These are phyloP conservation scores for Murraya paniculata DNA, from an alignment of 345 rosid species.

Conservation along the genomic window DNA sequence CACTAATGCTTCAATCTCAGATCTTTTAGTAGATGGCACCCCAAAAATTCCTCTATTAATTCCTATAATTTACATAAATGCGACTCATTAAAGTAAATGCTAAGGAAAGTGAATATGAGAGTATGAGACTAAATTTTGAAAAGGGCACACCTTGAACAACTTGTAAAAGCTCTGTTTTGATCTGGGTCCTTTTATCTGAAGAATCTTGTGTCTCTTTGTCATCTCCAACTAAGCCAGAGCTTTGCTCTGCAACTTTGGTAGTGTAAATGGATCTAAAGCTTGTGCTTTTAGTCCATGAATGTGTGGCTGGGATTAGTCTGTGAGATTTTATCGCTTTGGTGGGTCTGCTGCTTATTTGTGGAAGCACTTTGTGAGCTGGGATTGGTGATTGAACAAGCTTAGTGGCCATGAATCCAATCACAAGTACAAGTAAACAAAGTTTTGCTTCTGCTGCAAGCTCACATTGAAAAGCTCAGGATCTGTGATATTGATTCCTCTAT, in stretches of 20 bases:
- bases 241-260: conserved; percentile 37
- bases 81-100: neutral
- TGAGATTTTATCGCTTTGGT: conserved; percentile 16
- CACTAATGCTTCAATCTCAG: conserved; percentile 59
- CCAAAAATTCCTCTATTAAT: conserved; percentile 87
- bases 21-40: conserved; percentile 54
- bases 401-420: conserved; percentile 22
- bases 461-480: neutral
- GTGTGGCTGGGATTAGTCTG: conserved; percentile 14
- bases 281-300: conserved; percentile 19
- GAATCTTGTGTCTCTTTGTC: neutral
- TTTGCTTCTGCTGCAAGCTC: neutral
- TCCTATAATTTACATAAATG: conserved; percentile 28
- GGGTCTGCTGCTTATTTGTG: conserved; percentile 10
- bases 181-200: conserved; percentile 20
- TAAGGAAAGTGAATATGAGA: neutral
- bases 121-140: neutral
- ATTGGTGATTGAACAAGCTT: conserved; percentile 40
- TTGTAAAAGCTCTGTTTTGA: conserved; percentile 47
- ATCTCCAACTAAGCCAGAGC: conserved; percentile 28
- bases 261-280: conserved; percentile 27
- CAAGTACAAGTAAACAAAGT: neutral
- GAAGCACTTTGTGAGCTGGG: conserved; percentile 25
- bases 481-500: neutral
- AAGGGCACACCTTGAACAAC: conserved; percentile 42